A percentile compares a stretch with the other conserved stretches of the same genome.
These are phyloP conservation scores for Talaromyces marneffei DNA, from an alignment of 2,329 filamentous ascomycete genomes.

Conservation along the genomic window DNA sequence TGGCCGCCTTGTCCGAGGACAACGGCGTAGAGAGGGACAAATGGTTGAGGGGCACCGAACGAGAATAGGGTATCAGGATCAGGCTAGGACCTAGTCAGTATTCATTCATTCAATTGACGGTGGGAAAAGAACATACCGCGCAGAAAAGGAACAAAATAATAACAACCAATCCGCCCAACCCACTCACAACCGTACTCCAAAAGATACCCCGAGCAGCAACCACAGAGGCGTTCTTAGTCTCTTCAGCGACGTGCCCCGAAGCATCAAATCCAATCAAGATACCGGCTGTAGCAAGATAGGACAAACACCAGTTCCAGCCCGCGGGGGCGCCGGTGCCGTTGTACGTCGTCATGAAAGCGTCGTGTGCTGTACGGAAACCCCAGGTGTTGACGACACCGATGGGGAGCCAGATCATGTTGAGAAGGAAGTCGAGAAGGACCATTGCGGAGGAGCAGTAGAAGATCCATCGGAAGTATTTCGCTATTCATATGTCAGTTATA, in stretches of 20 bases:
- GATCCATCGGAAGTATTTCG: conserved; percentile 44
- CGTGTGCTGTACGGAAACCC: conserved; percentile 54
- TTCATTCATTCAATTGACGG: neutral
- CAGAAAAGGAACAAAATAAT: conserved; percentile 58
- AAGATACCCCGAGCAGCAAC: conserved; percentile 57
- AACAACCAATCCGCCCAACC: conserved; percentile 49
- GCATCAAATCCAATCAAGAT: conserved; percentile 58
- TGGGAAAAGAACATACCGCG: conserved; percentile 33
- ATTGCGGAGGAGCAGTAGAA: conserved; percentile 48
- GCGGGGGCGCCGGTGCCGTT: conserved; percentile 52
- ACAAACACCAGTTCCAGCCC: conserved; percentile 60
- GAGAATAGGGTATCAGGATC: conserved; percentile 49
- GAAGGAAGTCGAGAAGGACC: conserved; percentile 53
- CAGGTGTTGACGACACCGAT: conserved; percentile 51
- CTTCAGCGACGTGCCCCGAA: conserved; percentile 56
- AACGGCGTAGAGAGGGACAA: conserved; percentile 53
- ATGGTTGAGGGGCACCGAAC: conserved; percentile 53
- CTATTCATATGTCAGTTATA: conserved; percentile 21
- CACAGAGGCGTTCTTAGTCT: conserved; percentile 54
- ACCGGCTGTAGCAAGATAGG: conserved; percentile 56
- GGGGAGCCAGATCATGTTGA: conserved; percentile 58
- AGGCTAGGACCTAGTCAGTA: conserved; percentile 35
- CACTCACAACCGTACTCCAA: conserved; percentile 54
- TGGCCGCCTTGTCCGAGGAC: conserved; percentile 53
- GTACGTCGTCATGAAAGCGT: conserved; percentile 57